Evolutionary conservation across 2,329 filamentous ascomycete genomes (phyloP).

Genomic region (Trichophyton rubrum): DNA sequence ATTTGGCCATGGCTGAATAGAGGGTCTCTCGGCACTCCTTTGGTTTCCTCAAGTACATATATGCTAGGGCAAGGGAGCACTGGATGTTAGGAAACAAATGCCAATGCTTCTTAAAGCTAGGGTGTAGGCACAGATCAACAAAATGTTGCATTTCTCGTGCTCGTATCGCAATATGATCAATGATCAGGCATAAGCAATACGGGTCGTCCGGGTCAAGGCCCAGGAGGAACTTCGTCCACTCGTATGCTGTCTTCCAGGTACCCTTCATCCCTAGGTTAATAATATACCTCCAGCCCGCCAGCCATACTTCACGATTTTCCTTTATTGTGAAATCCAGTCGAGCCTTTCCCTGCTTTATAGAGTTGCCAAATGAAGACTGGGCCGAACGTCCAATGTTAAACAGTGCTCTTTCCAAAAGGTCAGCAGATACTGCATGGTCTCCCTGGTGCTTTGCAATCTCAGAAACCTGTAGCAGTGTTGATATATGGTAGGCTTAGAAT

Average conservation of each 20-base stretch:
- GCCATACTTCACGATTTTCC: conserved; percentile 87
- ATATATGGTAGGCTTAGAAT: conserved; percentile 66
- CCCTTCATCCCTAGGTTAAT: conserved; percentile 74
- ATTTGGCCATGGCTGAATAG: conserved; percentile 52
- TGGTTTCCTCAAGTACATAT: conserved; percentile 56
- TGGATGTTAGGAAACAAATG: conserved; percentile 54
- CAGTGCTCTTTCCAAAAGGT: conserved; percentile 78
- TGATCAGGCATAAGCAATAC: conserved; percentile 65
- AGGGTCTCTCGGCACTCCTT: conserved; percentile 55
- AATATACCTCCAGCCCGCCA: conserved; percentile 81
- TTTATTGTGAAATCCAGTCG: conserved; percentile 67
- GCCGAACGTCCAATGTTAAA: conserved; percentile 88
- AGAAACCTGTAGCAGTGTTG: conserved; percentile 83
- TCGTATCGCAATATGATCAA: conserved; percentile 75
- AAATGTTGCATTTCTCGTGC: conserved; percentile 66
- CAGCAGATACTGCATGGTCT: conserved; percentile 72
- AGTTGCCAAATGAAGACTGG: conserved; percentile 66
- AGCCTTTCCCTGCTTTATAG: conserved; percentile 64
- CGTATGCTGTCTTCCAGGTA: conserved; percentile 85
- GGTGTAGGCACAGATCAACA: conserved; percentile 51
- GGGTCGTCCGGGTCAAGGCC: conserved; percentile 66
- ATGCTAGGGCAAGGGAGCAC: conserved; percentile 65
- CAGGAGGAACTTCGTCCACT: conserved; percentile 81
- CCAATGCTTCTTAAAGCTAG: conserved; percentile 40
- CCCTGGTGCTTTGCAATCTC: conserved; percentile 85